Percentiles rank a stretch among this genome's conserved stretches.
These are phyloP conservation scores for Babesia bigemina DNA, from an alignment of 169 alveolate species.

Conservation along the genomic window DNA sequence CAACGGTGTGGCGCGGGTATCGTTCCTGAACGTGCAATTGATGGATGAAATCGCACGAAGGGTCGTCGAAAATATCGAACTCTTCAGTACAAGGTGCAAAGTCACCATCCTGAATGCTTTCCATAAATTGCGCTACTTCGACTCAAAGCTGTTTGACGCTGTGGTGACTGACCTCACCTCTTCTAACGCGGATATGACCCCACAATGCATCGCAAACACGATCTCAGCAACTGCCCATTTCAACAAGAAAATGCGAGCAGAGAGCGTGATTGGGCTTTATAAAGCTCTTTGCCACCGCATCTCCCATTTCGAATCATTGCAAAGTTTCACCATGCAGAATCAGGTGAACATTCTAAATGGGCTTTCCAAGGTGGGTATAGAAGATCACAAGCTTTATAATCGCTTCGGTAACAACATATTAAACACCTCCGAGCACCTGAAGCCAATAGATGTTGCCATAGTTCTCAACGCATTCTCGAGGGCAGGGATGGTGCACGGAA, in stretches of 20 bases:
- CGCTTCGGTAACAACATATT: slow-evolving; percentile 9
- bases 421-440: neutral
- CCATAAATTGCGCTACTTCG: slow-evolving; percentile 23
- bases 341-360: slow-evolving; percentile 64
- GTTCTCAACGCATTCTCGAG: slow-evolving; percentile 40
- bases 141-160: slow-evolving; percentile 17
- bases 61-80: neutral
- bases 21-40: slow-evolving; percentile 15
- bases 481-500: slow-evolving; percentile 7
- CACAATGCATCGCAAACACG: slow-evolving; percentile 68
- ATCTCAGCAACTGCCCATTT: slow-evolving; percentile 56
- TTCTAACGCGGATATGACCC: slow-evolving; percentile 42
- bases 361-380: slow-evolving; percentile 39
- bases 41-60: slow-evolving; percentile 26
- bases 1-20: slow-evolving; percentile 54
- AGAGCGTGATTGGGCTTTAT: slow-evolving; percentile 10
- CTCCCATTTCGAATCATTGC: slow-evolving; percentile 5
- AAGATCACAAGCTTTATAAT: slow-evolving; percentile 1
- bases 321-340: slow-evolving; percentile 49
- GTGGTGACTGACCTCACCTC: slow-evolving; percentile 17
- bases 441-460: slow-evolving; percentile 44
- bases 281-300: slow-evolving; percentile 24
- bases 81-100: slow-evolving; percentile 46
- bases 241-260: neutral
- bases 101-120: slow-evolving; percentile 51